Percentiles rank a stretch among this genome's conserved stretches.
Conservation (phyloP, 495 filamentous ascomycete species). For the Penicillium lividum region DNA sequence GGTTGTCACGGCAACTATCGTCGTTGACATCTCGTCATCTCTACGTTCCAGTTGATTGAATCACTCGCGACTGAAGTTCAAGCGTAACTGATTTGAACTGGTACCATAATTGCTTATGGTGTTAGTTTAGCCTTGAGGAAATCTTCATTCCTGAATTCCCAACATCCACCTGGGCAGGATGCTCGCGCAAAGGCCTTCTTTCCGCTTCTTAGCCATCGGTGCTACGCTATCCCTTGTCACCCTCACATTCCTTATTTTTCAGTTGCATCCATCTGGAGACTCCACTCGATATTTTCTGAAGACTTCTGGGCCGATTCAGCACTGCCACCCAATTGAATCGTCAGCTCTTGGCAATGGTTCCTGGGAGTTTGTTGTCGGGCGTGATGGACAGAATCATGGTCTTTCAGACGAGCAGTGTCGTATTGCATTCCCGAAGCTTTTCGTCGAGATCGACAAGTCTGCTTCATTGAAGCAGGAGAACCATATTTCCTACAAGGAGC, state of each 20-base stretch:
- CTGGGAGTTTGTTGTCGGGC: conserved; percentile 37
- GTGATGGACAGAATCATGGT: conserved; percentile 42
- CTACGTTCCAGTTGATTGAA: not conserved
- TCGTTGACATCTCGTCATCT: conserved; percentile 1
- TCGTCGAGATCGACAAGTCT: conserved; percentile 44
- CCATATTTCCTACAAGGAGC: conserved; percentile 33
- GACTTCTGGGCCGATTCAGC: conserved; percentile 2
- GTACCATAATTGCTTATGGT: not conserved
- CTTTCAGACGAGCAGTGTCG: conserved; percentile 44
- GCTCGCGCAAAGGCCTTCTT: conserved; percentile 29
- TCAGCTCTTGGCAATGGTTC: conserved; percentile 8
- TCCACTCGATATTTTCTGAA: conserved; percentile 28
- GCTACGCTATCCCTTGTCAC: conserved; percentile 30
- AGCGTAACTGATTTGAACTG: not conserved
- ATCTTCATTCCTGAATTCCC: not conserved
- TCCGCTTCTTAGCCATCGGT: conserved; percentile 38
- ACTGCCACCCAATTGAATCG: conserved; percentile 3
- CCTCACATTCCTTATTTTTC: conserved; percentile 36
- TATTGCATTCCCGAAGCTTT: conserved; percentile 47
- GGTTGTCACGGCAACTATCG: conserved; percentile 29
- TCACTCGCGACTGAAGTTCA: not conserved
- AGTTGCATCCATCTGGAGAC: conserved; percentile 17
- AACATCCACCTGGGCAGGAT: conserved; percentile 3
- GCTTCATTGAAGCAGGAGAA: conserved; percentile 19
- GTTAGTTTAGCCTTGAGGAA: not conserved